Conservation (phyloP, 805 yeast species). For the Isabelozyma rhagii region DNA sequence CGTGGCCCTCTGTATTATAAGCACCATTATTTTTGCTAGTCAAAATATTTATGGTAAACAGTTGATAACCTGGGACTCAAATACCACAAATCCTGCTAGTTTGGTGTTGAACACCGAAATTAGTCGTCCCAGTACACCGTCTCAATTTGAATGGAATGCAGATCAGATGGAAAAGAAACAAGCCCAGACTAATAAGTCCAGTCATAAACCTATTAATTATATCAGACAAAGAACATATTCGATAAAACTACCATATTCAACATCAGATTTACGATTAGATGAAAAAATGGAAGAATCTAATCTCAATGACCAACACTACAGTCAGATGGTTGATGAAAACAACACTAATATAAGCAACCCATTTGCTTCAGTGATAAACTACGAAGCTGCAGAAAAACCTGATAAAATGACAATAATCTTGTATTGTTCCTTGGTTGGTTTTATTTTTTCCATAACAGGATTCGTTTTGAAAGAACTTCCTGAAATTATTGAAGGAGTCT, state of each 20-base stretch:
- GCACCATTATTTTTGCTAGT: constrained; percentile 74
- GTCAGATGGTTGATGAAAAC: constrained; percentile 11
- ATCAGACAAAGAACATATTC: constrained; percentile 19
- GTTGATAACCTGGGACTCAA: constrained; percentile 56
- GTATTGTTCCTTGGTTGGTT: constrained; percentile 75
- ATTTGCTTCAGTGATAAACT: constrained; percentile 11
- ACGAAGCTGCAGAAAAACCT: constrained; percentile 42
- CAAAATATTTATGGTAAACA: constrained; percentile 87
- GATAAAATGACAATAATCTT: constrained; percentile 80
- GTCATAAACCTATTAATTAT: constrained; percentile 3
- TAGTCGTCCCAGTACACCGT: constrained; percentile 15
- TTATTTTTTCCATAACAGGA: constrained; percentile 67
- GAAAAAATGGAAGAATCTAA: constrained; percentile 13
- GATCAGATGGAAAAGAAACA: not conserved
- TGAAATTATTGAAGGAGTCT: constrained; percentile 15
- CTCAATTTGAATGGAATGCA: not conserved
- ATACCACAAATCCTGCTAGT: constrained; percentile 21
- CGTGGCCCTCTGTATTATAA: constrained; percentile 60
- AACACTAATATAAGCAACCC: constrained; percentile 17
- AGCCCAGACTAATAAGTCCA: not conserved
- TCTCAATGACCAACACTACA: constrained; percentile 5
- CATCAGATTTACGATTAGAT: constrained; percentile 29
- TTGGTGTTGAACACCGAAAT: constrained; percentile 24
- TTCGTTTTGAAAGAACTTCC: constrained; percentile 65
- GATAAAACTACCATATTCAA: constrained; percentile 28